phyloP scores from a whole-genome alignment of 1,284 basidiomycete species.

The Cryptococcus sp. region DNA sequence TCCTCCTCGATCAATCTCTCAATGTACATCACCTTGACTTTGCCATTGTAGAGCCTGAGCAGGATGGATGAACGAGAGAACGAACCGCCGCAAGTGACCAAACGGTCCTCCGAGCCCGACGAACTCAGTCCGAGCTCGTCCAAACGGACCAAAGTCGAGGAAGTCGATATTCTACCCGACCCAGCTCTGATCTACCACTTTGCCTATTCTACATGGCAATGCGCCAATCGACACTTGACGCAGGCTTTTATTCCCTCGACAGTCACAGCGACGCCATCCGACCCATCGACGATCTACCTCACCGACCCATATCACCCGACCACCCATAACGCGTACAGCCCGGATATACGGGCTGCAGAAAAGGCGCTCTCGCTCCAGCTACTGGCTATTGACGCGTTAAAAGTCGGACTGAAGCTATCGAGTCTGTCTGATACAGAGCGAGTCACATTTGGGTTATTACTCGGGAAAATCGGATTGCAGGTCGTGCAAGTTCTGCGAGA shows the following conservation, averaged over 20 bases:
- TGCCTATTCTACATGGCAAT: constrained; percentile 28
- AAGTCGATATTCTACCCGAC: background rate
- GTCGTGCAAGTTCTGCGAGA: background rate
- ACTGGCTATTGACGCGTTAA: constrained; percentile 32
- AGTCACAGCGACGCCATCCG: constrained; percentile 2
- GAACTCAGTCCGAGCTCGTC: too few relatives aligned
- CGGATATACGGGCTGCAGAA: constrained; percentile 24
- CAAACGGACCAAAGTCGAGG: too few relatives aligned
- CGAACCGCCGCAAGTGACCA: too few relatives aligned
- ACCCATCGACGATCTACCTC: constrained; percentile 1
- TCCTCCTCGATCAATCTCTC: too few relatives aligned
- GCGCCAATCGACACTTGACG: constrained; percentile 25
- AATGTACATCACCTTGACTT: too few relatives aligned
- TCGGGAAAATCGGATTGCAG: background rate
- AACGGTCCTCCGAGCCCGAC: background rate
- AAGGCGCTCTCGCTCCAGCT: constrained; percentile 28
- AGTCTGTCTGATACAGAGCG: constrained; percentile 28
- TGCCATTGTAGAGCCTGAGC: too few relatives aligned
- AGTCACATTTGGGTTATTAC: constrained; percentile 21
- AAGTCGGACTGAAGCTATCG: constrained; percentile 12
- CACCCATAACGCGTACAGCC: background rate
- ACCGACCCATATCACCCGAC: background rate
- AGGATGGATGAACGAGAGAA: too few relatives aligned
- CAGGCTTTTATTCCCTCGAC: constrained; percentile 34
- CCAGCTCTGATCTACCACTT: constrained; percentile 30